Evolutionary conservation across 148 eudicot species (phyloP), one percentile per base, ranked within the genome.

Genomic region (Camellia lanceoleosa): DNA sequence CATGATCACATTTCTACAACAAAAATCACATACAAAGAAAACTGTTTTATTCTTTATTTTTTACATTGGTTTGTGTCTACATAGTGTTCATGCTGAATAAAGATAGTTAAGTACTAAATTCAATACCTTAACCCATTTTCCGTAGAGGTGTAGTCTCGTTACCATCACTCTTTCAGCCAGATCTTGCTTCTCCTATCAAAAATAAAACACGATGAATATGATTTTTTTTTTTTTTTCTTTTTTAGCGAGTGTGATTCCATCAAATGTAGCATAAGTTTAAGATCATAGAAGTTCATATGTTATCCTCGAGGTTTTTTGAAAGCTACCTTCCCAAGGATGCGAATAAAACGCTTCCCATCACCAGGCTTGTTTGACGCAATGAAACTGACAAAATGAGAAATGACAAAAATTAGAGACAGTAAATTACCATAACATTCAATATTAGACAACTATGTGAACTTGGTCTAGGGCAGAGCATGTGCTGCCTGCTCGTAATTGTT

Each of bases 121-220:
- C 16, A 72, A 49, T 83, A 94, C 98, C 98, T 96, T 96, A 59
- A 92, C 78, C 99, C 99, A 96, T 89, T 89, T 92, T 58, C 92
- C 98, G 44, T 94, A 96, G 52, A 96, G 90, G 86, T 92, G 92
- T 81, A 96, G 99, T 7, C 99, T 92, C 12, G 97, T 94, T 82
- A 86, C 83, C 99, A 94, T 97, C 58, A 97, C 95, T 84, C 97
- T 90, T 80, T 94, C 98, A 0, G 98, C 99, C 60, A 96, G 99
- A 16, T 89, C 95, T 73, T 89, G 97, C 80, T 84, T 85, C 87
- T 96, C 99, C 99, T 96, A 84, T 76, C 68, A 73, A 65, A 54
- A 62, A 42, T 7, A 55, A 12, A 74, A 59, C 41, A 80, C 43
- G 16, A 41, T 56, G 30, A 67, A 51, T 54, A 62, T 4, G 8